A percentile compares a stretch with the other conserved stretches of the same genome.
phyloP scores from a whole-genome alignment of 495 filamentous ascomycete species.

The Aspergillus bridgeri region DNA sequence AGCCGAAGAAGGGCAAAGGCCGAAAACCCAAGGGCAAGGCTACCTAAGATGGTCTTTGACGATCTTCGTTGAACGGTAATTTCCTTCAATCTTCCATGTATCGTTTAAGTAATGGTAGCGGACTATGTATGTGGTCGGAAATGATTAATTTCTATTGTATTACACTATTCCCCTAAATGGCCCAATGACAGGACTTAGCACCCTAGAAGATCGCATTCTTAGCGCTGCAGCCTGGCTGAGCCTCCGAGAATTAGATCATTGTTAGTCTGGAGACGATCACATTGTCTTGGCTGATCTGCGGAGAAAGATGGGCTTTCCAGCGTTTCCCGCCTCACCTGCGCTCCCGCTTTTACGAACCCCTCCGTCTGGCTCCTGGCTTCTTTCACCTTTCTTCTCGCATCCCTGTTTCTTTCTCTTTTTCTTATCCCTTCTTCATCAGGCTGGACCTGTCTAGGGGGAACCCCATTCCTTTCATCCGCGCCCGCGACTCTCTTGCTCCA shows the following conservation, averaged over 20 bases:
- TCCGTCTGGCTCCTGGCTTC: conserved; percentile 7
- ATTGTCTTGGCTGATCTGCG: conserved; percentile 19
- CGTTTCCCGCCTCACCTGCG: not conserved
- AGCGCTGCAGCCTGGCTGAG: not conserved
- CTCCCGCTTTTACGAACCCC: not conserved
- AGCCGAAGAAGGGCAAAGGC: conserved; percentile 50
- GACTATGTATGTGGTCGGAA: not conserved
- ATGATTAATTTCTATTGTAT: not conserved
- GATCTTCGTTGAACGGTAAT: not conserved
- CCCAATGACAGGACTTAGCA: no score
- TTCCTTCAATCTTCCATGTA: not conserved
- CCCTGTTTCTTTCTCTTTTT: conserved; percentile 7
- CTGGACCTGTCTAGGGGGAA: conserved; percentile 33
- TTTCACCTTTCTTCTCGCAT: conserved; percentile 7
- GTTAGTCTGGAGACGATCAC: not conserved
- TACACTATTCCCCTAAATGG: not conserved
- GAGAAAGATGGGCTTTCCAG: conserved; percentile 8
- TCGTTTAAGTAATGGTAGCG: not conserved
- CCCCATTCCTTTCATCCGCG: conserved; percentile 10
- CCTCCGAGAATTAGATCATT: not conserved
- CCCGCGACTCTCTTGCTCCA: conserved; percentile 10
- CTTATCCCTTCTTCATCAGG: conserved; percentile 23
- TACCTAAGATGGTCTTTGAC: conserved; percentile 9
- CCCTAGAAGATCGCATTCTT: not conserved
- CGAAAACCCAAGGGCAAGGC: conserved; percentile 45